Conservation (phyloP, 2,329 filamentous ascomycete genomes). For the Nemania sp. region DNA sequence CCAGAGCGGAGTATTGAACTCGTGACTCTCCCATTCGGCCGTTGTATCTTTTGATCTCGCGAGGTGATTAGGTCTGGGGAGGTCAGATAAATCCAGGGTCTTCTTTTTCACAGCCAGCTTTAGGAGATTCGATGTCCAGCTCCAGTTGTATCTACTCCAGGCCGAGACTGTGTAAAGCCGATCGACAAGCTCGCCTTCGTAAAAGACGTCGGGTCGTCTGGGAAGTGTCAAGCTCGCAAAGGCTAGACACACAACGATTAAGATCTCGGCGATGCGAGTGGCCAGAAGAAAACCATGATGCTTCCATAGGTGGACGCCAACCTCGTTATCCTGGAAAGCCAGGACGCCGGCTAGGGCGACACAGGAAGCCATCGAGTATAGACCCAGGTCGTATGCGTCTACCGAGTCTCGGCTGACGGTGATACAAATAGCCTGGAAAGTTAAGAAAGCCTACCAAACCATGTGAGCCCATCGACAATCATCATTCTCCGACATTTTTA, state of each 20-base stretch:
- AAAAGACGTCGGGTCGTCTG: slow-evolving; percentile 69
- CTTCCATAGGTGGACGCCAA: slow-evolving; percentile 44
- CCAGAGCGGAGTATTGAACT: slow-evolving; percentile 60
- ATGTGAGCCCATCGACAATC: slow-evolving; percentile 28
- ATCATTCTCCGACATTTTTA: slow-evolving; percentile 20
- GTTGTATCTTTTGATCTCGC: slow-evolving; percentile 57
- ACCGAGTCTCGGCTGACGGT: slow-evolving; percentile 55
- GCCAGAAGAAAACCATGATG: slow-evolving; percentile 44
- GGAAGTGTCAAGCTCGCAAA: slow-evolving; percentile 61
- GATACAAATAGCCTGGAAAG: slow-evolving; percentile 57
- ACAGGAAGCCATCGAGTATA: slow-evolving; percentile 55
- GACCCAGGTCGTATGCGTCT: slow-evolving; percentile 57
- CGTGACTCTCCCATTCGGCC: slow-evolving; percentile 53
- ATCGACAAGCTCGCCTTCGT: slow-evolving; percentile 64
- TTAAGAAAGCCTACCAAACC: slow-evolving; percentile 51
- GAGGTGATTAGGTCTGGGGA: slow-evolving; percentile 63
- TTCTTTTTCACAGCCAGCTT: slow-evolving; percentile 59
- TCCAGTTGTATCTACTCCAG: slow-evolving; percentile 66
- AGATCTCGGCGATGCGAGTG: slow-evolving; percentile 55
- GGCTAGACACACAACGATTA: slow-evolving; percentile 49
- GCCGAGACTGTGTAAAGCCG: slow-evolving; percentile 64
- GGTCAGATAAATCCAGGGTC: slow-evolving; percentile 63
- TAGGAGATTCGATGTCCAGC: slow-evolving; percentile 65
- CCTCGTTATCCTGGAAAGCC: slow-evolving; percentile 50
- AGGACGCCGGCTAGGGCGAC: slow-evolving; percentile 50